These are phyloP conservation scores for Polyporus arcularius DNA, from an alignment of 768 basidiomycete genomes.

Conservation along the genomic window DNA sequence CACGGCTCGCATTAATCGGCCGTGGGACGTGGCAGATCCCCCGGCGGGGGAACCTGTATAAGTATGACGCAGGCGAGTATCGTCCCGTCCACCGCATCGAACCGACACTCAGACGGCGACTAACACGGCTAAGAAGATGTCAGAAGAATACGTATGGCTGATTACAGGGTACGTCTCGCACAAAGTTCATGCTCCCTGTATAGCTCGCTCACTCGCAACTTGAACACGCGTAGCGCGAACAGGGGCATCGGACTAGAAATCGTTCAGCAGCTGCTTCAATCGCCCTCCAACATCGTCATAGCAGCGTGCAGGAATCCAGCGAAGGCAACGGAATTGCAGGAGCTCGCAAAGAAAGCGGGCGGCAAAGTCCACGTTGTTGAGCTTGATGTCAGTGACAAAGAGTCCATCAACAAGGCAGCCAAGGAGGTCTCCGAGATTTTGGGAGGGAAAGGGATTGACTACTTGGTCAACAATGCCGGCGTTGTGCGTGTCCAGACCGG, in stretches of 20 bases:
- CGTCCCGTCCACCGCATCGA: too few species aligned
- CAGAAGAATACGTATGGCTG: too few species aligned
- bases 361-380: constrained; percentile 34
- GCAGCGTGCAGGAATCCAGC: constrained; percentile 31
- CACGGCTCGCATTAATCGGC: too few species aligned
- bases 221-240: constrained; percentile 22
- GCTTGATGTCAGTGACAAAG: constrained; percentile 31
- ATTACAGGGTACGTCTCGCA: too few species aligned
- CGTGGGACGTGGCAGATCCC: too few species aligned
- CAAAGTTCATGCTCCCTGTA: too few species aligned
- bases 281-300: constrained; percentile 27
- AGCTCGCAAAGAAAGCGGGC: constrained; percentile 19
- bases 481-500: constrained; percentile 26
- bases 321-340: constrained; percentile 21
- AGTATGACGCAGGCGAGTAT: too few species aligned
- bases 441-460: constrained; percentile 34
- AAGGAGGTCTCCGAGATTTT: constrained; percentile 26
- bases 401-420: constrained; percentile 27
- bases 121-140: too few species aligned
- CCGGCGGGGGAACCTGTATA: too few species aligned
- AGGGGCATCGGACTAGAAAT: constrained; percentile 33
- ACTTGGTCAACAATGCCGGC: constrained; percentile 40
- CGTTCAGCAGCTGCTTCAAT: constrained; percentile 23
- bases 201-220: neutral
- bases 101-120: too few species aligned